These are phyloP conservation scores for Liriodendron chinense DNA, from an alignment of 164 flowering plant genomes.

Conservation along the genomic window DNA sequence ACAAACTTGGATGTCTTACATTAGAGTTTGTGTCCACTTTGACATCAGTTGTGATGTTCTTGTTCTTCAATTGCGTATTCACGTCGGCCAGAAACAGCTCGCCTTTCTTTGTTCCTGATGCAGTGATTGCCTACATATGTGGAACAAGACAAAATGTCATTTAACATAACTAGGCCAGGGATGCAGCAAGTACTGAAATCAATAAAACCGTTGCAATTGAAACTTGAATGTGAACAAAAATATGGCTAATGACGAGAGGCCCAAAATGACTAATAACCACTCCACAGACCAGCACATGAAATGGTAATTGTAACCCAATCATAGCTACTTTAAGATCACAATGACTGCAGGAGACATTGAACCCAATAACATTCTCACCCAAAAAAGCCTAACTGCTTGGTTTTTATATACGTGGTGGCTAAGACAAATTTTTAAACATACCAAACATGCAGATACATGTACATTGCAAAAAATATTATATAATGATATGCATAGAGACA, in stretches of 20 bases:
- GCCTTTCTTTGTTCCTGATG: slow-evolving; percentile 81
- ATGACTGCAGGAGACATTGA: too few relatives aligned
- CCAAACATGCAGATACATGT: too few relatives aligned
- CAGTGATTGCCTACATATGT: slow-evolving; percentile 61
- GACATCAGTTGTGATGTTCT: slow-evolving; percentile 85
- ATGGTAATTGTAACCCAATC: not conserved
- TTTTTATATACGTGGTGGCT: too few relatives aligned
- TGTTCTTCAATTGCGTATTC: slow-evolving; percentile 69
- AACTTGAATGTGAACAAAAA: not conserved
- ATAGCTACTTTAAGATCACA: too few relatives aligned
- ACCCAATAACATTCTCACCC: too few relatives aligned
- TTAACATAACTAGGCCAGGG: too few relatives aligned
- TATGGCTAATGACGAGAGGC: not conserved
- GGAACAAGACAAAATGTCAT: too few relatives aligned
- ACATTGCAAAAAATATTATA: too few relatives aligned
- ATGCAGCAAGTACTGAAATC: not conserved
- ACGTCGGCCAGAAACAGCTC: slow-evolving; percentile 79
- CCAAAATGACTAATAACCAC: not conserved
- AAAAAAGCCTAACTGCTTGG: too few relatives aligned
- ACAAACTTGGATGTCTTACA: slow-evolving; percentile 34
- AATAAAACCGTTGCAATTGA: not conserved
- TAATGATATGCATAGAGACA: too few relatives aligned
- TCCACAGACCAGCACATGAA: not conserved
- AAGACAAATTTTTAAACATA: too few relatives aligned
- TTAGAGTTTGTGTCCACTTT: slow-evolving; percentile 91